Evolutionary conservation across 2,329 filamentous ascomycete genomes (phyloP).

Genomic region (Ascochyta clinopodiicola): DNA sequence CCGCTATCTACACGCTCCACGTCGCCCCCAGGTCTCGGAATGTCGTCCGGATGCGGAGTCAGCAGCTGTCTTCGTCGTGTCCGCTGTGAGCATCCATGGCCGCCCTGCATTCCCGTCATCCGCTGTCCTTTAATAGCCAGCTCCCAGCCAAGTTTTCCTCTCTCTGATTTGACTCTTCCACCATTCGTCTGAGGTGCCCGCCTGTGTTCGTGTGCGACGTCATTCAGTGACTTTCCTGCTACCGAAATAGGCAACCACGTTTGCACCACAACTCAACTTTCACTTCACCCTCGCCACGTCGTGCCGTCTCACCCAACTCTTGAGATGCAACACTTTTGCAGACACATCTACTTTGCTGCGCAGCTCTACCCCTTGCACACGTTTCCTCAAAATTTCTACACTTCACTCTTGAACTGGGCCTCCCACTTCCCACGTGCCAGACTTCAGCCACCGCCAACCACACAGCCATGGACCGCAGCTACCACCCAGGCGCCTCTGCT

Average conservation of each 20-base stretch:
- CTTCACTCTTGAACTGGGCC: constrained; percentile 11
- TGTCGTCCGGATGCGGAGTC: constrained; percentile 12
- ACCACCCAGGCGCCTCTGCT: neutral
- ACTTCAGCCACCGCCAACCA: no score
- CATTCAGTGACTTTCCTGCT: constrained; percentile 38
- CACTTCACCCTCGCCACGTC: neutral
- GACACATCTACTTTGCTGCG: constrained; percentile 4
- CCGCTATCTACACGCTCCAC: constrained; percentile 14
- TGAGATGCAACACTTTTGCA: constrained; percentile 7
- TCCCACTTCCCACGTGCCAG: constrained; percentile 8
- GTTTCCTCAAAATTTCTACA: constrained; percentile 21
- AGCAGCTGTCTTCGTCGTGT: constrained; percentile 5
- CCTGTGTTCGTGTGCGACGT: constrained; percentile 28
- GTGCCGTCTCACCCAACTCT: neutral
- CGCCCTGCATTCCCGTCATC: neutral
- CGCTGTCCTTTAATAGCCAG: constrained; percentile 7
- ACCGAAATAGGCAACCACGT: constrained; percentile 36
- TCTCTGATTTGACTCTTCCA: neutral
- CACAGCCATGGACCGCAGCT: constrained; percentile 12
- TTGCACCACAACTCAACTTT: constrained; percentile 3
- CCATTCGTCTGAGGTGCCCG: constrained; percentile 18
- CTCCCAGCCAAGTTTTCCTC: constrained; percentile 5
- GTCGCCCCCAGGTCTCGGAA: constrained; percentile 17
- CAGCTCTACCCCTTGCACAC: constrained; percentile 20
- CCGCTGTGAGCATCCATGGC: constrained; percentile 2